These are phyloP conservation scores for Castanea sativa DNA, from an alignment of 306 rosid genomes.

Conservation along the genomic window DNA sequence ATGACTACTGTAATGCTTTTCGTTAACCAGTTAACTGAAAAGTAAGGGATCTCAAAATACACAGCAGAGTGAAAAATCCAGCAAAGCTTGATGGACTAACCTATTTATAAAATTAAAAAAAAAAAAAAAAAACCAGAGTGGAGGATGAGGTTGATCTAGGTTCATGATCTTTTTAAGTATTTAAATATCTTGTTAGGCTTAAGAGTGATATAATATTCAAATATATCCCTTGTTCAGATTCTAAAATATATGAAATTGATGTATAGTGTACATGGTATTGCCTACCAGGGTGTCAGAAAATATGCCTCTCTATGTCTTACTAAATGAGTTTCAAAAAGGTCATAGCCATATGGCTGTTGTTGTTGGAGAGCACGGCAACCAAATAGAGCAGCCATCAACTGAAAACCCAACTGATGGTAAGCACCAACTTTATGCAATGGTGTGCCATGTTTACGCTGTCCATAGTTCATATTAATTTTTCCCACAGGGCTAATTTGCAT, in stretches of 20 bases:
- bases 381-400: constrained; percentile 27
- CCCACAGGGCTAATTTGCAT: not conserved
- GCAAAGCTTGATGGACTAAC: too few species aligned
- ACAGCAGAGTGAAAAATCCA: too few species aligned
- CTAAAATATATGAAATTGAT: not conserved
- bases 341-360: constrained; percentile 98
- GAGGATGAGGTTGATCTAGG: not conserved
- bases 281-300: constrained; percentile 63
- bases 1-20: not conserved
- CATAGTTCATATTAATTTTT: not conserved
- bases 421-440: constrained; percentile 10
- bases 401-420: constrained; percentile 41
- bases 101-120: too few species aligned
- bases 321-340: constrained; percentile 95
- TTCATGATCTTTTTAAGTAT: too few species aligned
- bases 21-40: too few species aligned
- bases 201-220: too few species aligned
- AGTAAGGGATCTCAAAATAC: too few species aligned
- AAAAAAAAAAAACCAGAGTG: not conserved
- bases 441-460: not conserved
- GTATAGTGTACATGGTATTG: not conserved
- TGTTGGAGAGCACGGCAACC: constrained; percentile 37
- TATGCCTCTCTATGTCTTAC: constrained; percentile 80
- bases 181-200: too few species aligned
- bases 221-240: not conserved